Evolutionary conservation across 2,329 filamentous ascomycete genomes (phyloP).

Genomic region (Paramyrothecium sp.): DNA sequence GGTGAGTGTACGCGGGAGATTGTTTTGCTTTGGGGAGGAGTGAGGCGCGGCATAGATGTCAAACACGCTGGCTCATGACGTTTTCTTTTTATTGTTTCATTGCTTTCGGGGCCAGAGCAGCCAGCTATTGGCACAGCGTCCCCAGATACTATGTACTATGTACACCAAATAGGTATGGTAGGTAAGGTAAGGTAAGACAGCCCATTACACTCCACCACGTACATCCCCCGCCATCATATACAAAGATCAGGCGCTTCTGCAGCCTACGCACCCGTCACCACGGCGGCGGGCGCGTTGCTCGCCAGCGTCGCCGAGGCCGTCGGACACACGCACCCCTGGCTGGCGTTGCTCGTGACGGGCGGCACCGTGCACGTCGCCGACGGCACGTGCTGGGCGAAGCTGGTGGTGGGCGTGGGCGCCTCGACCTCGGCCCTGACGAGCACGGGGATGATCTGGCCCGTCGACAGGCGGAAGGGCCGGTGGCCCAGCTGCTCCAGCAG

Average conservation of each 20-base stretch:
- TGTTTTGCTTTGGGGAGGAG: too few relatives aligned
- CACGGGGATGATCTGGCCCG: slow-evolving; percentile 67
- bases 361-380: slow-evolving; percentile 1
- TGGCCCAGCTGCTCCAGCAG: slow-evolving; percentile 58
- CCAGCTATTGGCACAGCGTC: too few relatives aligned
- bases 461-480: slow-evolving; percentile 59
- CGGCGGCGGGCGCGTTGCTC: background rate
- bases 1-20: too few relatives aligned
- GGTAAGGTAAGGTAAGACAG: too few relatives aligned
- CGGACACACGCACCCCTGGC: slow-evolving; percentile 1
- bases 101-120: too few relatives aligned
- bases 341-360: slow-evolving; percentile 1
- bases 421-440: slow-evolving; percentile 58
- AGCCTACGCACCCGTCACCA: background rate
- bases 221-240: background rate
- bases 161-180: too few relatives aligned
- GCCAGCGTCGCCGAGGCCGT: background rate
- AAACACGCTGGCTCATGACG: too few relatives aligned
- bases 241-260: too few relatives aligned
- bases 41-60: too few relatives aligned
- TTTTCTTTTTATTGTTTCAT: too few relatives aligned
- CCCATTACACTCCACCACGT: background rate
- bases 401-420: slow-evolving; percentile 21
- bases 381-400: slow-evolving; percentile 10
- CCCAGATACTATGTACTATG: too few relatives aligned